These are phyloP conservation scores for Acmispon strigosus DNA, from an alignment of 306 rosid species.

Conservation along the genomic window DNA sequence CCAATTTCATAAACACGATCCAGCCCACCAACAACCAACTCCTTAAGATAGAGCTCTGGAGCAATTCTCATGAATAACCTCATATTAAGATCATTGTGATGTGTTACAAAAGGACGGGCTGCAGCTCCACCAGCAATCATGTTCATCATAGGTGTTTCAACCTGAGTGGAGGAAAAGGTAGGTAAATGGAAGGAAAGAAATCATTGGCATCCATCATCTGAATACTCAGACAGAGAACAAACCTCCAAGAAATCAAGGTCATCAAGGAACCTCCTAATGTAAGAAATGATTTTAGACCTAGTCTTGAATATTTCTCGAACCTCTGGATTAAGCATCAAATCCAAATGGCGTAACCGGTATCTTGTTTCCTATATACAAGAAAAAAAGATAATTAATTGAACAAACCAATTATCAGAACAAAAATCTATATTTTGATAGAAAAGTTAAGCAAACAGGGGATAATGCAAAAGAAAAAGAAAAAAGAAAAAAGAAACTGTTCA, in stretches of 20 bases:
- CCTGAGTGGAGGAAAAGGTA: slow-evolving; percentile 41
- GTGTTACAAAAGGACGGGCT: slow-evolving; percentile 88
- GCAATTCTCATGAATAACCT: slow-evolving; percentile 83
- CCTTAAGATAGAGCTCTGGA: slow-evolving; percentile 89
- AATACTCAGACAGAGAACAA: slow-evolving; percentile 18
- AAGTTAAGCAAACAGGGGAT: neutral
- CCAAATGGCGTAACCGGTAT: slow-evolving; percentile 79
- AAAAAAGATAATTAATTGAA: neutral
- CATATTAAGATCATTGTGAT: slow-evolving; percentile 92
- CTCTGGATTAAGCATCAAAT: slow-evolving; percentile 78
- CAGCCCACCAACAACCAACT: slow-evolving; percentile 90
- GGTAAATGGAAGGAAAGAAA: slow-evolving; percentile 2
- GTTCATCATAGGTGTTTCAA: slow-evolving; percentile 99
- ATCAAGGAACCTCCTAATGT: slow-evolving; percentile 65
- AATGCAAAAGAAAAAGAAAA: neutral
- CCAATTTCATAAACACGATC: slow-evolving; percentile 99
- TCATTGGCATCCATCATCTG: neutral
- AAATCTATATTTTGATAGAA: neutral
- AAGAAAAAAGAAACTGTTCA: neutral
- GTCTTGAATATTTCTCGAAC: slow-evolving; percentile 84
- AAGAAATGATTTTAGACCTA: slow-evolving; percentile 54
- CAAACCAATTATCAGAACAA: neutral
- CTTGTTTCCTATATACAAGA: slow-evolving; percentile 73
- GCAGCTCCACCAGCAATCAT: slow-evolving; percentile 98
- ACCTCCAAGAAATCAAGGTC: slow-evolving; percentile 92